These are phyloP conservation scores for Cladophialophora chaetospira DNA, from an alignment of 2,329 filamentous ascomycete genomes.

Conservation along the genomic window DNA sequence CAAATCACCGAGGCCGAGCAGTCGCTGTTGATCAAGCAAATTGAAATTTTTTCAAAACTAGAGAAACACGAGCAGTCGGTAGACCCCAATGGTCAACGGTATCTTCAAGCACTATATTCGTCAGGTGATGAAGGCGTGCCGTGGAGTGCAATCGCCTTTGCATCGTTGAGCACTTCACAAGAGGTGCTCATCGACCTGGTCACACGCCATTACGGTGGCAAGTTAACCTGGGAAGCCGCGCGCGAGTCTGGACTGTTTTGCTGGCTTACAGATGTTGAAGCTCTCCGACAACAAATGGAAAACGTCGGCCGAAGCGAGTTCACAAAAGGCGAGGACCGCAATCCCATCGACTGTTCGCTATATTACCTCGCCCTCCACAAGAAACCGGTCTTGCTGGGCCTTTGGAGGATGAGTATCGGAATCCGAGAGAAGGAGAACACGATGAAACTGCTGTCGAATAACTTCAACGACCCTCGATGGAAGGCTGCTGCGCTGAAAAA, in stretches of 20 bases:
- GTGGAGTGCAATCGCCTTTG: conserved; percentile 82
- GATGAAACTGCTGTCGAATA: conserved; percentile 77
- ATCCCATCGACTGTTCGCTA: conserved; percentile 85
- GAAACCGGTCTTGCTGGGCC: conserved; percentile 82
- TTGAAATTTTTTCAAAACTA: conserved; percentile 80
- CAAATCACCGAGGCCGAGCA: conserved; percentile 66
- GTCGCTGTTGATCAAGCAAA: conserved; percentile 67
- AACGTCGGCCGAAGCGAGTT: conserved; percentile 91
- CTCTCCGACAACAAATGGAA: conserved; percentile 80
- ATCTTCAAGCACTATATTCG: conserved; percentile 70
- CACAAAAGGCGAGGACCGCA: conserved; percentile 76
- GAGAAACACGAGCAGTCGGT: conserved; percentile 86
- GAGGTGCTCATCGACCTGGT: conserved; percentile 88
- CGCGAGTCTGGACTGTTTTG: conserved; percentile 88
- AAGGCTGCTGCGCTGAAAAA: conserved; percentile 90
- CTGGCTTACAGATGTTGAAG: conserved; percentile 79
- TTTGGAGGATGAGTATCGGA: conserved; percentile 94
- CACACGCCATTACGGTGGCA: conserved; percentile 74
- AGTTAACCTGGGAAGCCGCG: conserved; percentile 81
- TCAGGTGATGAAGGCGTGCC: conserved; percentile 60
- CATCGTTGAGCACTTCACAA: conserved; percentile 65
- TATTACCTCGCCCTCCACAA: conserved; percentile 90
- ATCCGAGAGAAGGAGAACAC: conserved; percentile 83
- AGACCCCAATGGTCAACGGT: conserved; percentile 80
- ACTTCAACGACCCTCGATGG: conserved; percentile 86